Percentiles rank a stretch among this genome's conserved stretches.
phyloP scores from a whole-genome alignment of 768 basidiomycete species.

The Mycena floridula region DNA sequence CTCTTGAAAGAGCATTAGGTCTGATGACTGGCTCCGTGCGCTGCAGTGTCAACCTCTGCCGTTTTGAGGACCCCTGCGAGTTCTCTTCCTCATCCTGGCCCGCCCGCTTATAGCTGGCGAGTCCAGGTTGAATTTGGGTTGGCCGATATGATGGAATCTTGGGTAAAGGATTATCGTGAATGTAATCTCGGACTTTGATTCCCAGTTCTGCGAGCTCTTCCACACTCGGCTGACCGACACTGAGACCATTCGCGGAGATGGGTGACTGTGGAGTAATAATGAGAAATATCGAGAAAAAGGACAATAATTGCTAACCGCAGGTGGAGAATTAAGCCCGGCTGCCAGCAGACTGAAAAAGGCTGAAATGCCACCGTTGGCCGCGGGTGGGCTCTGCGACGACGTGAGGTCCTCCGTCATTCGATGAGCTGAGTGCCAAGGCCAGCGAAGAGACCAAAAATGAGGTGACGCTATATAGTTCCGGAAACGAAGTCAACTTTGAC shows the following conservation, averaged over 20 bases:
- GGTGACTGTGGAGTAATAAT: background rate
- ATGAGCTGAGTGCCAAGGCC: too few relatives aligned
- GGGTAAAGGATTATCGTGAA: conserved; percentile 57
- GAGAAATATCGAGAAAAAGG: background rate
- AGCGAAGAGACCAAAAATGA: too few relatives aligned
- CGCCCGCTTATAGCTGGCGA: conserved; percentile 30
- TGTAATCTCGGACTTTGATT: conserved; percentile 47
- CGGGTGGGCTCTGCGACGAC: too few relatives aligned
- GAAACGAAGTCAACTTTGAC: too few relatives aligned
- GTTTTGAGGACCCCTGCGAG: conserved; percentile 4
- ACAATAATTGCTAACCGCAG: too few relatives aligned
- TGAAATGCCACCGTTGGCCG: too few relatives aligned
- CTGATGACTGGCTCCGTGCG: background rate
- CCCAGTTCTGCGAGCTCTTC: conserved; percentile 2
- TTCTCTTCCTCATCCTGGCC: conserved; percentile 19
- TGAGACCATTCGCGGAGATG: background rate
- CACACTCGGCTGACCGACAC: background rate
- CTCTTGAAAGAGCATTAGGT: background rate
- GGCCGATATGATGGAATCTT: conserved; percentile 48
- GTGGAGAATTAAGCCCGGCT: too few relatives aligned
- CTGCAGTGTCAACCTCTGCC: conserved; percentile 2
- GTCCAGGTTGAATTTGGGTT: conserved; percentile 42
- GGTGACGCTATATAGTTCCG: too few relatives aligned
- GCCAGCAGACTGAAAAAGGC: too few relatives aligned
- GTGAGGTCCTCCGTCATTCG: too few relatives aligned